Evolutionary conservation across 2,329 filamentous ascomycete species (phyloP), one percentile per base, ranked within the genome.

Genomic region (Microcyclospora pomicola): DNA sequence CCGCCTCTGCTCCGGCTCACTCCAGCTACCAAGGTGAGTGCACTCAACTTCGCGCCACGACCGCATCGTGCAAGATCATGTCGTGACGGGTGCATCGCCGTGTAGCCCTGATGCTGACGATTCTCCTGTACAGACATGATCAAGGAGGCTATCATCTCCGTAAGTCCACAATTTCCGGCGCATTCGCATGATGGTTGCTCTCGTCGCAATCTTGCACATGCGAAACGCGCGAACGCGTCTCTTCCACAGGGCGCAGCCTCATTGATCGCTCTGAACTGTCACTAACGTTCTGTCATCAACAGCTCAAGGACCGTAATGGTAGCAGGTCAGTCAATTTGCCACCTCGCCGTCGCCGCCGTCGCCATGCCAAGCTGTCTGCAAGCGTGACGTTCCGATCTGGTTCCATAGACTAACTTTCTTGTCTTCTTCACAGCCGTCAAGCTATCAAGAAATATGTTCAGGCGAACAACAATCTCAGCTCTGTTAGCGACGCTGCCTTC

Each of bases 381-480:
- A 42, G 40, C 31, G 35, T 35, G 41, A 40, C 42, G 12, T 37
- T 41, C 39, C 39, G 39, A 33, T n/a, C 27, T 29, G 37, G 41
- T 30, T 35, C 41, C 30, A 24, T 43, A 37, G 52, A 43, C 53
- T 54, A 44, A 49, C 44, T 13, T 40, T 31, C 12, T 48, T 40
- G 39, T 37, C 37, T 48, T 34, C 38, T 40, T 12, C 43, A 55
- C 59, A 80, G 75, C 59, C 79, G 79, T 57, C 75, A 80, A 63
- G 74, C 75, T 39, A 72, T 82, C 59, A 82, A 82, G 71, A 82
- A 82, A 61, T 82, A 82, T 60, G 75, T 83, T 49, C 69, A 70
- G 58, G 71, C 72, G 58, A 82, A 82, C 72, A 81, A 82, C 68
- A 73, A 72, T 55, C 66, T 78, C 52, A 62, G 62, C 45, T 46